These are phyloP conservation scores for Sclerotinia minor DNA, from an alignment of 2,329 filamentous ascomycete genomes.

Conservation along the genomic window DNA sequence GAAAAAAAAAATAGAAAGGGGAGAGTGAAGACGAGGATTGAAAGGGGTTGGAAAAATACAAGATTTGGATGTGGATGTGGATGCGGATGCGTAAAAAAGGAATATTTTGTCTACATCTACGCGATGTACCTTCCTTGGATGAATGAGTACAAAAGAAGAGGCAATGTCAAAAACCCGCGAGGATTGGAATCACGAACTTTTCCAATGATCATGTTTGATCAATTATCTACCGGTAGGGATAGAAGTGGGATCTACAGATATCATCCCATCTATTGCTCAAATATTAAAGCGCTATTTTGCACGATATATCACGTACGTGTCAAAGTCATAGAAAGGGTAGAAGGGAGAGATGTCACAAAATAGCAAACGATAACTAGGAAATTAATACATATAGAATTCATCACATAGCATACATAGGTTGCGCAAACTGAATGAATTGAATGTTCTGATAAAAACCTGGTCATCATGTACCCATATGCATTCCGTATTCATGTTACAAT, in stretches of 20 bases:
- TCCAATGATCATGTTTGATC: background rate
- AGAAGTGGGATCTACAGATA: background rate
- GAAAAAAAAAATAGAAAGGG: no score
- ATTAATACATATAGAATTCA: background rate
- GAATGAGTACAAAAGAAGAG: background rate
- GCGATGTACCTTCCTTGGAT: background rate
- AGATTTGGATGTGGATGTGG: background rate
- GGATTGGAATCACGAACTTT: background rate
- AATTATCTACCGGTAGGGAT: background rate
- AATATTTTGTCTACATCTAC: background rate
- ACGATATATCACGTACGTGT: background rate
- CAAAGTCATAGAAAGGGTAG: background rate
- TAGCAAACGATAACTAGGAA: background rate
- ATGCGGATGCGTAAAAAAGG: no score
- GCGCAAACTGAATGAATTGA: background rate
- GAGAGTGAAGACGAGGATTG: background rate
- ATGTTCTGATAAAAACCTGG: background rate
- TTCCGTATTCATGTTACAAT: background rate
- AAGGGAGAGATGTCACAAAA: background rate
- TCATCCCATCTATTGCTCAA: background rate
- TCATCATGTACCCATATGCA: slow-evolving; percentile 6
- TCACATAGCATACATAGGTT: background rate
- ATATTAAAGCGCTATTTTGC: background rate
- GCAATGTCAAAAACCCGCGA: no score
- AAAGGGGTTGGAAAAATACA: background rate